phyloP scores from a whole-genome alignment of 306 rosid species.

The Macrotyloma uniflorum region DNA sequence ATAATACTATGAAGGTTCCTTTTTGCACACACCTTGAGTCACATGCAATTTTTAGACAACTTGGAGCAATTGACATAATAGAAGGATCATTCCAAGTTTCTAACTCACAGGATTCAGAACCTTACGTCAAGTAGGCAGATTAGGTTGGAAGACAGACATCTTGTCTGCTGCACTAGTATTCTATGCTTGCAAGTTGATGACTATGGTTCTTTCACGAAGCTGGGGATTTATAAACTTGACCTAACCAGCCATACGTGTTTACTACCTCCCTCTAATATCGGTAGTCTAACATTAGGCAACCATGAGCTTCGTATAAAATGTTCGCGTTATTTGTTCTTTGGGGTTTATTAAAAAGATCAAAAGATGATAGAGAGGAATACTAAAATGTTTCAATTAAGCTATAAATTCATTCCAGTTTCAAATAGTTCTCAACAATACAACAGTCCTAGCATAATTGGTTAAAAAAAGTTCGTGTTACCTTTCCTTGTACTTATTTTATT shows the following conservation, averaged over 20 bases:
- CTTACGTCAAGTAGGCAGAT: constrained; percentile 13
- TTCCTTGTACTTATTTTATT: no score
- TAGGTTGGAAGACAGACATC: constrained; percentile 4
- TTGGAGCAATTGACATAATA: constrained; percentile 7
- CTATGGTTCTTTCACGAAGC: constrained; percentile 15
- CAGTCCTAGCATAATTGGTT: not conserved
- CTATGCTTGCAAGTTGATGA: constrained; percentile 14
- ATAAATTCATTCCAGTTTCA: not conserved
- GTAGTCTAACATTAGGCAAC: not conserved
- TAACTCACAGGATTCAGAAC: not conserved
- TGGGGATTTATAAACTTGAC: not conserved
- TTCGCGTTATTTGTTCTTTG: not conserved
- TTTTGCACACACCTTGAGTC: constrained; percentile 38
- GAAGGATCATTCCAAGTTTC: constrained; percentile 31
- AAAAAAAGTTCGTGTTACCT: no score
- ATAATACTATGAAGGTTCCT: constrained; percentile 21
- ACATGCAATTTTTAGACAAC: constrained; percentile 20
- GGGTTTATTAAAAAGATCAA: not conserved
- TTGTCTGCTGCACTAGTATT: not conserved
- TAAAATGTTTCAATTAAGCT: not conserved
- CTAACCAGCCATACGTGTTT: not conserved
- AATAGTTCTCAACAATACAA: not conserved
- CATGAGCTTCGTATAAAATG: not conserved
- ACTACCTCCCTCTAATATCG: not conserved
- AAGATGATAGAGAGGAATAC: not conserved